Evolutionary conservation across 75 land plant genomes (phyloP), one percentile per base, ranked within the genome.

Genomic region (Pinus albicaulis): DNA sequence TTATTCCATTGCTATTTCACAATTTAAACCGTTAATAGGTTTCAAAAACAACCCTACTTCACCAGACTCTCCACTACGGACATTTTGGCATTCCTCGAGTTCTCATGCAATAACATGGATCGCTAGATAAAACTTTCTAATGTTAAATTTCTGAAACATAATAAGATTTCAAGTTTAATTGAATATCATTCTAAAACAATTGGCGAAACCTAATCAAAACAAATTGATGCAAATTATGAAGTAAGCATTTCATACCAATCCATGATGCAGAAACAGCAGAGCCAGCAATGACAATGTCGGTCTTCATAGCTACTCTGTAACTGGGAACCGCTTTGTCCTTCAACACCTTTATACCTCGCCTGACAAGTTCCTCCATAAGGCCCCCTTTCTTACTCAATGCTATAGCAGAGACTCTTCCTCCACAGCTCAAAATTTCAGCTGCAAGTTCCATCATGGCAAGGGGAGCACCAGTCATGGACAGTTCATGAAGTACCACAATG

Each of bases 401-500:
- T 19, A 97, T 89, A 23, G 82, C 98, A 69, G 90, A 80, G 20
- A 92, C 93, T 36, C 84, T 89, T 14, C 89, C 99, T 61, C 99
- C 99, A 81, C 99, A 97, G 68, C 92, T 89, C 81, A 89, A 76
- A 76, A 95, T 80, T 80, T 97, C 93, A 19, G 82, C 82, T 38
- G 90, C 99, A 75, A 97, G 74, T 80, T 97, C 98, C 91, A 97
- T 79, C 99, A 97, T 95, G 12, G 99, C 89, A n/a, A 97, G 77
- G 7, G 99, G 99, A 55, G 95, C 94, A 4, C 99, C 99, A 44
- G 99, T 97, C 95, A 97, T 88, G 15, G 99, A 97, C 10, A 97
- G 87, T 82, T 97, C 98, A 80, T 97, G 98, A 74, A 97, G 84
- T 55, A 97, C 83, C 72, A 97, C 71, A 59, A 95, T 78, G 74